Evolutionary conservation across 768 basidiomycete genomes (phyloP), one percentile per base, ranked within the genome.

Genomic region (Pleurotus salmoneostramineus): DNA sequence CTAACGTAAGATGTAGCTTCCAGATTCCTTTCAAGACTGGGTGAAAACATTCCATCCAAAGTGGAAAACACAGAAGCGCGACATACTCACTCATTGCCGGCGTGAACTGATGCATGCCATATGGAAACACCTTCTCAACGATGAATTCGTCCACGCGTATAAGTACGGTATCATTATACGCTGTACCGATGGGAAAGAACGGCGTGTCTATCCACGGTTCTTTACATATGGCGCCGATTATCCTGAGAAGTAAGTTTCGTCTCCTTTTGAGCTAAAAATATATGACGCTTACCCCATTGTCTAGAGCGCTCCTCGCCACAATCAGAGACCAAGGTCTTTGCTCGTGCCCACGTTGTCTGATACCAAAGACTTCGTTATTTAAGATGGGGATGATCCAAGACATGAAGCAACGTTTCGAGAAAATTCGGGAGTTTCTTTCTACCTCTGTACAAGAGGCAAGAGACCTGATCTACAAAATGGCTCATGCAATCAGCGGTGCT

Each of bases 191-290:
- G 64, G 66, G 2, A 45, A 69, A 2, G 43, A 36, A 31, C 61
- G 64, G 2, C 58, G 62, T 3, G 34, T 70, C 5, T 71, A 62
- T 52, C 67, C 66, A 4, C 60, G 70, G 0, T 64, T 72, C 27
- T 66, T 72, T 43, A 64, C 62, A 3, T 69, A 71, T 48, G 58
- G 62, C 8, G 70, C 70, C 0, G 70, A 71, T 55, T 72, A 71
- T 52, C 70, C 68, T 1, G 70, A 72, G 48, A 71, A 69, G 70
- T 70, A 56, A 35, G 62, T 63, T 61, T 5, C 52, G 10, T 46
- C 35, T 37, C 34, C 2, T 21, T 56, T 37, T 27, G 21, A 27
- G 21, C 36, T 27, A 48, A 34, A 11, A 56, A 27, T 44, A 44
- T 11, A 54, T 44, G 6, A 57, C 15, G 7, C 32, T 56, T 5